Conservation (phyloP, 2,329 filamentous ascomycete species). For the Fusarium scirpi region DNA sequence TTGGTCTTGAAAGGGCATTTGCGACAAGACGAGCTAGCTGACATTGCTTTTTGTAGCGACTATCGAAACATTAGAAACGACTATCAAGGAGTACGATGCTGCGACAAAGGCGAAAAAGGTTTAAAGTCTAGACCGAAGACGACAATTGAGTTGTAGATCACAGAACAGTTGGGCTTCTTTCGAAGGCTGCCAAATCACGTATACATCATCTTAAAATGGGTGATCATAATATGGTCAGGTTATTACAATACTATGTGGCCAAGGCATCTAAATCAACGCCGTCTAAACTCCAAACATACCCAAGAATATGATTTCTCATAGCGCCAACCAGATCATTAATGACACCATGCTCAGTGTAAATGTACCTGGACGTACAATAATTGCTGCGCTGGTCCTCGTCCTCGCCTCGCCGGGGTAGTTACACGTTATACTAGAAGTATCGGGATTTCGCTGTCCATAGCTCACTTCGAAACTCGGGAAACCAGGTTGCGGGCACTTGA, state of each 20-base stretch:
- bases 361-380: constrained; percentile 21
- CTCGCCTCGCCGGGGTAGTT: constrained; percentile 55
- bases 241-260: constrained; percentile 3
- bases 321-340: constrained; percentile 35
- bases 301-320: constrained; percentile 25
- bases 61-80: constrained; percentile 54
- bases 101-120: constrained; percentile 38
- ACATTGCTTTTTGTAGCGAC: constrained; percentile 42
- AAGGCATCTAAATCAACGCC: constrained; percentile 11
- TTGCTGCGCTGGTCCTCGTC: constrained; percentile 44
- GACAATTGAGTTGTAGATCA: neutral
- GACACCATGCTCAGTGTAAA: constrained; percentile 32
- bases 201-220: neutral
- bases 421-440: constrained; percentile 49
- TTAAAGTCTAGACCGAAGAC: neutral
- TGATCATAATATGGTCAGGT: neutral
- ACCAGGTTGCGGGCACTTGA: constrained; percentile 74
- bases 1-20: constrained; percentile 49
- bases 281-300: constrained; percentile 24
- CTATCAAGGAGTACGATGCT: constrained; percentile 53
- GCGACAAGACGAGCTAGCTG: constrained; percentile 16
- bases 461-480: constrained; percentile 52
- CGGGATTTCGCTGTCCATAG: constrained; percentile 49
- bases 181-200: neutral
- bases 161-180: neutral